These are phyloP conservation scores for Zea luxurians DNA, from an alignment of 176 grass and related monocot species.

Conservation along the genomic window DNA sequence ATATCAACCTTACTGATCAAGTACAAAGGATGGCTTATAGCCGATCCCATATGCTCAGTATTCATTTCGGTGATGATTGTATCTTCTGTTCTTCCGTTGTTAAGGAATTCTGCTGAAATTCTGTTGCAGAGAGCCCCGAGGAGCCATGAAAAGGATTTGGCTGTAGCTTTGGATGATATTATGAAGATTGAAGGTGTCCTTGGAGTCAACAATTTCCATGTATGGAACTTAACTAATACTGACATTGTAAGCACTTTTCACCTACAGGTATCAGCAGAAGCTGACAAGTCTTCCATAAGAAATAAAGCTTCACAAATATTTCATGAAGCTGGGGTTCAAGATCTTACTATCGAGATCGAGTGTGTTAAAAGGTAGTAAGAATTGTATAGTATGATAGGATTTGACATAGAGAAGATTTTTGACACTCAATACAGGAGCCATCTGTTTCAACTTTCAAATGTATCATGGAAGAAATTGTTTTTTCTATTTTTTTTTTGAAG, in stretches of 20 bases:
- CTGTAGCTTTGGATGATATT: constrained; percentile 63
- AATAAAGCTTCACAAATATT: constrained; percentile 62
- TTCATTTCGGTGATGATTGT: constrained; percentile 97
- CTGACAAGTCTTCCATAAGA: constrained; percentile 56
- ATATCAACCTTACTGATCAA: constrained; percentile 93
- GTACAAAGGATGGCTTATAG: constrained; percentile 92
- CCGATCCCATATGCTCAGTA: constrained; percentile 93
- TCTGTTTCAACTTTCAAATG: constrained; percentile 1
- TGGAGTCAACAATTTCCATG: constrained; percentile 69
- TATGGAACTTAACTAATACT: constrained; percentile 97
- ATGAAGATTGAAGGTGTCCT: constrained; percentile 66
- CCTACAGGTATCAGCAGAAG: constrained; percentile 60
- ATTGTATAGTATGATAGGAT: constrained; percentile 40
- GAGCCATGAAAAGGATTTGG: constrained; percentile 77
- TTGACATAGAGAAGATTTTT: constrained; percentile 44
- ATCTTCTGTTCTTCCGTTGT: constrained; percentile 78
- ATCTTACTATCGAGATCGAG: constrained; percentile 86
- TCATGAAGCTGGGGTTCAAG: constrained; percentile 67
- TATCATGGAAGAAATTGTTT: constrained; percentile 24
- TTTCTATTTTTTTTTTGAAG: background rate
- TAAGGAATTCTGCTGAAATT: constrained; percentile 98
- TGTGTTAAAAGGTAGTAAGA: constrained; percentile 55
- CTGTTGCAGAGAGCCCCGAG: constrained; percentile 90
- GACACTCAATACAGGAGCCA: constrained; percentile 10
- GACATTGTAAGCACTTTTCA: constrained; percentile 84